Base-by-base conservation (phyloP, 2,329 filamentous ascomycete species). In the Nothopassalora personata region DNA sequence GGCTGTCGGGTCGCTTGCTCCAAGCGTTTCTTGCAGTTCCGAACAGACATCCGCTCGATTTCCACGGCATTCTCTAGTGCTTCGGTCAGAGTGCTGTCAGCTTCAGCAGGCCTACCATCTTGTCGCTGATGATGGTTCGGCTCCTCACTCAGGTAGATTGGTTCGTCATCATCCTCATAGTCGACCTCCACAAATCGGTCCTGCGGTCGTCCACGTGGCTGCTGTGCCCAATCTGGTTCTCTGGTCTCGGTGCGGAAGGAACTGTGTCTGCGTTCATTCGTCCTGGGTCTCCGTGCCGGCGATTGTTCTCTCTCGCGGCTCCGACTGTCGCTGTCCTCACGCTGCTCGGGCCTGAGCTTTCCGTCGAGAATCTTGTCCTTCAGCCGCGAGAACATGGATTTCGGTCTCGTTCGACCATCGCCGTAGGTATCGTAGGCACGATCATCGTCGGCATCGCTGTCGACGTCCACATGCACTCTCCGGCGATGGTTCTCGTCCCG, bases 1-100 rank as follows among this genome's bases (percentile, higher is more conserved):
- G 57, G 59, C 47, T 65, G 64, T 34, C 65, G 57, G 2, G 68
- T 67, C 45, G 67, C 67, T 30, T 67, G 62, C 50, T 69, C 64
- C 2, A 69, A 64, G 23, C 57, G 62, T 53, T 64, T 64, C 56
- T 68, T 65, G 53, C 67, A 65, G 28, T 55, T 60, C 36, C 60
- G 55, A n/a, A 65, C 62, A 30, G 64, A 55, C 11, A 58, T 57
- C 18, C 55, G 54, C 36, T 66, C 61, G 33, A 63, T 53, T 51
- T 70, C 64, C 1, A 69, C 67, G 28, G 64, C 64, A 52, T 62
- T 60, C 48, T 69, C 62, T 9, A 69, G 30, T 7, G 60, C 60
- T 39, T 58, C 54, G n/a, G 67, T 59, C 54, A 64, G 55, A 30
- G 61, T 58, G 6, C 43, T 53, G 5, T 64, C 48, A 5, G 47